These are phyloP conservation scores for Chytriomyces confervae DNA, from an alignment of 192 early-diverging fungal genomes.

Conservation along the genomic window DNA sequence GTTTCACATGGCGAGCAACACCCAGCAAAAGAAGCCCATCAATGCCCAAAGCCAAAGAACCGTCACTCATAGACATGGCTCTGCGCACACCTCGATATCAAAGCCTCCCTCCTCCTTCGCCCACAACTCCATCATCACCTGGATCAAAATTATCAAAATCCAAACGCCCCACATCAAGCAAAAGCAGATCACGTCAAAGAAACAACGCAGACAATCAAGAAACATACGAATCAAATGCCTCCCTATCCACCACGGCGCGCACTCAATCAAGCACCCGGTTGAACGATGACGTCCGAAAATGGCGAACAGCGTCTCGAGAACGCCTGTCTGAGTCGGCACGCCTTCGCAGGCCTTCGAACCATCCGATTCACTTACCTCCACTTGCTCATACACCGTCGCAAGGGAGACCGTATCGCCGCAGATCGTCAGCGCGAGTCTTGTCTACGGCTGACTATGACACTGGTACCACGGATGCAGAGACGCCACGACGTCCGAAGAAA, in stretches of 20 bases:
- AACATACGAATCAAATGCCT: background rate
- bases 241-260: background rate
- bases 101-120: background rate
- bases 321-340: background rate
- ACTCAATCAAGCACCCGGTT: slow-evolving; percentile 14
- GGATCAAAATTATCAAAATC: too few species aligned
- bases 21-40: background rate
- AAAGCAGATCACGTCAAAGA: too few species aligned
- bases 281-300: slow-evolving; percentile 23
- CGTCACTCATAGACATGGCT: background rate
- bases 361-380: background rate
- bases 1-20: background rate
- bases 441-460: slow-evolving; percentile 15
- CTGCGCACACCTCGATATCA: background rate
- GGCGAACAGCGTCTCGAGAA: slow-evolving; percentile 19
- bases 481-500: background rate
- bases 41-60: background rate
- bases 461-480: slow-evolving; percentile 14
- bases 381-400: background rate
- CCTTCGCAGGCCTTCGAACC: slow-evolving; percentile 11
- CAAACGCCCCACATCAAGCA: too few species aligned
- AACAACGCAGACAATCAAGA: too few species aligned
- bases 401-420: background rate
- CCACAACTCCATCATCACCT: background rate
- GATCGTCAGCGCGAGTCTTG: background rate